phyloP scores from a whole-genome alignment of 1,284 basidiomycete genomes.

The Ganoderma lingzhi region DNA sequence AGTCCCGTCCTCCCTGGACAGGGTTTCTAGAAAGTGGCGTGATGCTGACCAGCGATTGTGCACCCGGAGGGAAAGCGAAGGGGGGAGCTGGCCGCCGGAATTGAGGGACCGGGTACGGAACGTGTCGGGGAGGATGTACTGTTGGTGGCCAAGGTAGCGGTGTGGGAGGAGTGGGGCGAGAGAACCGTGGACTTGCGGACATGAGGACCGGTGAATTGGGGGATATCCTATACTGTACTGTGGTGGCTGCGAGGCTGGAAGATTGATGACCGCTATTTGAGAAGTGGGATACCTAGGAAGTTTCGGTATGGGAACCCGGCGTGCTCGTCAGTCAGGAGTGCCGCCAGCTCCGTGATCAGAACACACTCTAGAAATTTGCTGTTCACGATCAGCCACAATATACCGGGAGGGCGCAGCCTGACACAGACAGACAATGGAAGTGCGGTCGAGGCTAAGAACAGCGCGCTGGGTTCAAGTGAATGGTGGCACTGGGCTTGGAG shows the following conservation, averaged over 20 bases:
- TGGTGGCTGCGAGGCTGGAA: background rate
- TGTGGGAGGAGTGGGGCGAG: background rate
- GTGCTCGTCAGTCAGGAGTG: background rate
- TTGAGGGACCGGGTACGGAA: background rate
- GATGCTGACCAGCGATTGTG: background rate
- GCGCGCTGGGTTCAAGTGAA: background rate
- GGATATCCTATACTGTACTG: constrained; percentile 12
- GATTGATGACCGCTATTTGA: constrained; percentile 15
- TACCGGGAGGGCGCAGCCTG: background rate
- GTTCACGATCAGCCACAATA: background rate
- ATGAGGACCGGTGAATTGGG: constrained; percentile 3
- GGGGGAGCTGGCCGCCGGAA: background rate
- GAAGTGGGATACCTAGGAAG: constrained; percentile 10
- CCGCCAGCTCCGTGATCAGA: background rate
- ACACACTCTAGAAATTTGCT: background rate
- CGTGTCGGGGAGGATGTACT: background rate
- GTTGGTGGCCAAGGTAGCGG: background rate
- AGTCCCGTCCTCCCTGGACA: background rate
- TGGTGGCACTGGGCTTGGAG: background rate
- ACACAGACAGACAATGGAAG: background rate
- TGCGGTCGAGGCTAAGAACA: background rate
- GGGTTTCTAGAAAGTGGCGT: background rate
- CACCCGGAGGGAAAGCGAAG: background rate
- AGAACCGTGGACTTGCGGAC: constrained; percentile 4
- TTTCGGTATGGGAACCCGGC: background rate